phyloP scores from a whole-genome alignment of 2,329 filamentous ascomycete species.

The Sarocladiaceae sp. region DNA sequence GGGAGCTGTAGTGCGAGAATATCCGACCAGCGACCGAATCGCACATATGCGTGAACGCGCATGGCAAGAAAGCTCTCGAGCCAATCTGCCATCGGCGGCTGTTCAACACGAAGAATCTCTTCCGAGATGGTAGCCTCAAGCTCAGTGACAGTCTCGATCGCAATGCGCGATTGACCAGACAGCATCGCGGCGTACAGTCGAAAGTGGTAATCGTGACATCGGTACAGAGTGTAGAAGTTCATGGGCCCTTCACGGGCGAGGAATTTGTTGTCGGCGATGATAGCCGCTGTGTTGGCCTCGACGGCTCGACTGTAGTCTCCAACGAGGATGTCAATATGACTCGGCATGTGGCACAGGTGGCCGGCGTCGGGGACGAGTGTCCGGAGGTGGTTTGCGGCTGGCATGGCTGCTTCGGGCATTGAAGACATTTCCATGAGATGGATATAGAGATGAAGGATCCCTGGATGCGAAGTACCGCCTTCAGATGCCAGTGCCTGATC shows the following conservation, averaged over 20 bases:
- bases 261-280: conserved; percentile 64
- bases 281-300: conserved; percentile 61
- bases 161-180: conserved; percentile 58
- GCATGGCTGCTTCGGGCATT: conserved; percentile 58
- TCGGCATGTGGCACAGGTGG: conserved; percentile 73
- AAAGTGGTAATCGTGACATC: conserved; percentile 72
- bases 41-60: conserved; percentile 64
- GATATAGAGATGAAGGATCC: conserved; percentile 71
- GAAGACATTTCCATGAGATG: conserved; percentile 76
- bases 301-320: conserved; percentile 68
- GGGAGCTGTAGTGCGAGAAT: conserved; percentile 55
- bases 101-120: conserved; percentile 57
- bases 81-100: conserved; percentile 76
- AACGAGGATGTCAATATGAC: conserved; percentile 69
- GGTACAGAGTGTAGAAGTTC: conserved; percentile 76
- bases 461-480: conserved; percentile 52
- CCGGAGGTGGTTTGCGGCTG: conserved; percentile 58
- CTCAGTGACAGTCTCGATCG: conserved; percentile 53
- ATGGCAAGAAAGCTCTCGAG: conserved; percentile 67
- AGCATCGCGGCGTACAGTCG: conserved; percentile 77
- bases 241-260: conserved; percentile 52
- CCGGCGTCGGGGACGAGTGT: conserved; percentile 64
- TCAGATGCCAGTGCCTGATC: conserved; percentile 40
- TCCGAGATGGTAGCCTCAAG: conserved; percentile 62
- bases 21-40: conserved; percentile 70